Percentiles rank a stretch among this genome's conserved stretches.
phyloP scores from a whole-genome alignment of 257 asterid genomes.

The Fraxinus pennsylvanica region DNA sequence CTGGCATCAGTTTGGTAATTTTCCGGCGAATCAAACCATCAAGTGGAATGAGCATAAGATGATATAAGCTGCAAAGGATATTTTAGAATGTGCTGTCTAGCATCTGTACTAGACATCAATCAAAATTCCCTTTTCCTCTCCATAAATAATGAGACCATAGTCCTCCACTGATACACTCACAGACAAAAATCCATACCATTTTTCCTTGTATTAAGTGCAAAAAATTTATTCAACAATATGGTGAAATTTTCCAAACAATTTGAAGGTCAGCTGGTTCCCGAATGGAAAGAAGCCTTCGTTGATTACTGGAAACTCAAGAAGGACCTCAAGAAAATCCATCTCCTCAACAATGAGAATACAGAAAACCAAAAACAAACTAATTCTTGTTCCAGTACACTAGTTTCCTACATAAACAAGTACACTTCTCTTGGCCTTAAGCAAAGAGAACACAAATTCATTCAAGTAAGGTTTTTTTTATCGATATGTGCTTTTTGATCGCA shows the following conservation, averaged over 20 bases:
- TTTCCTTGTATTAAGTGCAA: background rate
- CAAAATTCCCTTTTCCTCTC: conserved; percentile 51
- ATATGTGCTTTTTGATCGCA: background rate
- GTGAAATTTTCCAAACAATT: conserved; percentile 89
- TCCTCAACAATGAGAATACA: conserved; percentile 30
- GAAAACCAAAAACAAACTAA: conserved; percentile 26
- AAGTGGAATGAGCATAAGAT: conserved; percentile 74
- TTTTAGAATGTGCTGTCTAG: conserved; percentile 74
- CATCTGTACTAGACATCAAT: conserved; percentile 34
- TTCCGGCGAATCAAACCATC: conserved; percentile 41
- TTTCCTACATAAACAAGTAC: conserved; percentile 41
- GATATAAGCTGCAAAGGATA: conserved; percentile 46
- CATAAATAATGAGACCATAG: conserved; percentile 52
- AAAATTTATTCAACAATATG: conserved; percentile 35
- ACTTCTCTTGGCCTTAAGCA: conserved; percentile 41
- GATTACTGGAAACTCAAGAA: conserved; percentile 76
- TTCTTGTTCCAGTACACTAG: conserved; percentile 24
- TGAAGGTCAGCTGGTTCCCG: conserved; percentile 83
- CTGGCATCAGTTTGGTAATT: conserved; percentile 30
- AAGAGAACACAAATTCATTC: conserved; percentile 52
- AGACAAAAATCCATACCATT: background rate
- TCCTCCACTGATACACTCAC: conserved; percentile 35
- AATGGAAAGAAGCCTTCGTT: conserved; percentile 94
- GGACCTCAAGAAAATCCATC: conserved; percentile 69
- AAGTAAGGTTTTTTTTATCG: conserved; percentile 34